These are phyloP conservation scores for Solanum gracilifrons DNA, from an alignment of 257 asterid genomes.

Conservation along the genomic window DNA sequence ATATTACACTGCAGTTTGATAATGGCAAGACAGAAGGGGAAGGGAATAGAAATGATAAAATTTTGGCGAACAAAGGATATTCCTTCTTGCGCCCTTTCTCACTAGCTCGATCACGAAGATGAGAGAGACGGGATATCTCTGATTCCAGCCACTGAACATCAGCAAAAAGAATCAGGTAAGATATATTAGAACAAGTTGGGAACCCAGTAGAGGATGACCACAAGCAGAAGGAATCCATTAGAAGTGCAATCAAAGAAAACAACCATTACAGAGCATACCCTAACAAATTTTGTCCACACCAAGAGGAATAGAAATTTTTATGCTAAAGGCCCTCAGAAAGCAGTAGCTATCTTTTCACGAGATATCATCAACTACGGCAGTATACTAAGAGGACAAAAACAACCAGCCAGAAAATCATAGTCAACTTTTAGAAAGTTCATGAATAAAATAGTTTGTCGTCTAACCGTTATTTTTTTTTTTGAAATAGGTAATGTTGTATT, in stretches of 20 bases:
- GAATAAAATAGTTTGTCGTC: not conserved
- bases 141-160: slow-evolving; percentile 91
- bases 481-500: not conserved
- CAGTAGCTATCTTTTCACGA: not conserved
- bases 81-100: slow-evolving; percentile 92
- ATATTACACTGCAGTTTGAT: not conserved
- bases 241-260: not conserved
- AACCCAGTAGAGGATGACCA: not conserved
- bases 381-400: not conserved
- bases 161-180: not conserved
- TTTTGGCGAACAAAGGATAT: slow-evolving; percentile 57
- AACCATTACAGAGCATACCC: not conserved
- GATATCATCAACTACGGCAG: not conserved
- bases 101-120: slow-evolving; percentile 98
- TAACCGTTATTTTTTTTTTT: no score
- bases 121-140: slow-evolving; percentile 72
- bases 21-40: not conserved
- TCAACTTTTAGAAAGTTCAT: not conserved
- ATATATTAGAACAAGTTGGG: not conserved
- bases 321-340: not conserved
- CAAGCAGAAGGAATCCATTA: not conserved
- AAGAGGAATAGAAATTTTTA: not conserved
- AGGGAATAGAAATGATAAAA: not conserved
- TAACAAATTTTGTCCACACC: not conserved
- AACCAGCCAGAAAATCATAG: not conserved